Percentiles rank a stretch among this genome's conserved stretches.
These are phyloP conservation scores for Ceratobasidium sp. DNA, from an alignment of 1,284 basidiomycete species.

Conservation along the genomic window DNA sequence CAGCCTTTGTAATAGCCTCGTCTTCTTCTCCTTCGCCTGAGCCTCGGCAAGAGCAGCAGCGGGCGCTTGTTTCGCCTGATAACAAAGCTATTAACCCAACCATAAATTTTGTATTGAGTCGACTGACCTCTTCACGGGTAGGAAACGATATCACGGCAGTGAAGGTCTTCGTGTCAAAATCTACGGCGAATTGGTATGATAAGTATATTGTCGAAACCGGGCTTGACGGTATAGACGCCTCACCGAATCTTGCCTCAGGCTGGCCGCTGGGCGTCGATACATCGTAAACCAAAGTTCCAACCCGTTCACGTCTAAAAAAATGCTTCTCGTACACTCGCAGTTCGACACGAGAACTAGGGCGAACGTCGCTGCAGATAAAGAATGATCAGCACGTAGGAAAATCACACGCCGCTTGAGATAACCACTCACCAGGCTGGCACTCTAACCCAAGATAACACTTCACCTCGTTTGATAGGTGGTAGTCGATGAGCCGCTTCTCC, in stretches of 20 bases:
- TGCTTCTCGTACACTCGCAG: slow-evolving; percentile 1
- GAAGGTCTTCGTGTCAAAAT: too few species aligned
- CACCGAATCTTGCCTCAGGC: not conserved
- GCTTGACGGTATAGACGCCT: too few species aligned
- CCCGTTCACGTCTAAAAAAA: not conserved
- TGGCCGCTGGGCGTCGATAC: not conserved
- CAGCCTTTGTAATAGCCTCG: not conserved
- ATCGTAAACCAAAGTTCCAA: not conserved
- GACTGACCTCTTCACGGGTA: too few species aligned
- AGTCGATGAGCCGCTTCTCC: not conserved
- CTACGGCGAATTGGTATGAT: too few species aligned
- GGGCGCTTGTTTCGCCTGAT: not conserved
- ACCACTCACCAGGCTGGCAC: not conserved
- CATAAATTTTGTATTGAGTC: too few species aligned
- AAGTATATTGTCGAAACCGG: too few species aligned
- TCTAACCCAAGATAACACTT: not conserved
- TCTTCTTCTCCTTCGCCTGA: not conserved
- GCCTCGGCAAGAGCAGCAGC: not conserved
- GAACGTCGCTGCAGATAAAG: not conserved
- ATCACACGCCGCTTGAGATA: not conserved
- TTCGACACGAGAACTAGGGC: not conserved
- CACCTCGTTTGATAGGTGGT: slow-evolving; percentile 6
- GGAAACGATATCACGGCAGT: too few species aligned
- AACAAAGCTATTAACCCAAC: too few species aligned
- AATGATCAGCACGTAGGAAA: not conserved